These are phyloP conservation scores for Glonium stellatum DNA, from an alignment of 495 filamentous ascomycete species.

Conservation along the genomic window DNA sequence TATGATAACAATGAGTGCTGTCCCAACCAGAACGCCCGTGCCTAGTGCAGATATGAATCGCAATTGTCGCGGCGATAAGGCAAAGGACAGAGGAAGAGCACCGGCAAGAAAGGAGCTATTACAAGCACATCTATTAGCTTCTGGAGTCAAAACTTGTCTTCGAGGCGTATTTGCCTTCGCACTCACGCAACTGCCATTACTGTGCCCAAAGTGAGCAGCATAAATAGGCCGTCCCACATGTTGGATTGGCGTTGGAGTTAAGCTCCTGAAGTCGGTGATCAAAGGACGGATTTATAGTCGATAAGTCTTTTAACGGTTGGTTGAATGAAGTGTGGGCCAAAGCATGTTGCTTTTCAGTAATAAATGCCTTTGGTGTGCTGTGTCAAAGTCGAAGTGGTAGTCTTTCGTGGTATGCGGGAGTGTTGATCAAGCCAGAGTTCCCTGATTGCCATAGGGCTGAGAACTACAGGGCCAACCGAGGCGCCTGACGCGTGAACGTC, in stretches of 20 bases:
- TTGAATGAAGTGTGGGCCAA: neutral
- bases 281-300: neutral
- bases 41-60: constrained; percentile 87
- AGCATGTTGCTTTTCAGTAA: neutral
- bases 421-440: neutral
- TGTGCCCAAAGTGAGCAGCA: constrained; percentile 75
- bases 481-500: constrained; percentile 1
- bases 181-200: constrained; percentile 93
- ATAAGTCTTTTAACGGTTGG: neutral
- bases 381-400: neutral
- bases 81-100: constrained; percentile 83
- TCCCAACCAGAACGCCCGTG: constrained; percentile 90
- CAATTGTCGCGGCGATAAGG: constrained; percentile 80
- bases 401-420: neutral
- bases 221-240: constrained; percentile 74
- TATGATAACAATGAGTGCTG: constrained; percentile 92
- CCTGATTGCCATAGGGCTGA: neutral
- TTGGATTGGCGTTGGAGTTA: neutral
- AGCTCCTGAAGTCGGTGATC: neutral
- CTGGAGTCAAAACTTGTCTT: constrained; percentile 1
- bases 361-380: neutral
- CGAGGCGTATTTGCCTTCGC: neutral
- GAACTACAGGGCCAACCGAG: neutral
- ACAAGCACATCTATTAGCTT: constrained; percentile 14
- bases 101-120: constrained; percentile 89